Base-by-base conservation (phyloP, 73 alveolate genomes). In the Stentor roeselii region DNA sequence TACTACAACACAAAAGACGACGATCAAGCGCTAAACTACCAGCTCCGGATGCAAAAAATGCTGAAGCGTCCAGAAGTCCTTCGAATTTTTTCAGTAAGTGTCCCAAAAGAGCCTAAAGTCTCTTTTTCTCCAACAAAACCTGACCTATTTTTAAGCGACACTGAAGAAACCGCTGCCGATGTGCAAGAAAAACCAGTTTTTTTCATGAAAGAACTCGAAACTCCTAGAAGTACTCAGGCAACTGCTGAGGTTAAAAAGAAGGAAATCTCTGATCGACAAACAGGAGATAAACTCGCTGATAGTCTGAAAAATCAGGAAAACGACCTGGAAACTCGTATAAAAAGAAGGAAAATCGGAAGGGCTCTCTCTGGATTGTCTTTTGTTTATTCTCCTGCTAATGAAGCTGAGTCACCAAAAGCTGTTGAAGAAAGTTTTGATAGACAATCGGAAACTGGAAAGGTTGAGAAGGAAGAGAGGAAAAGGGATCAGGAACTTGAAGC, bases 401-500 rank as follows among this genome's bases (percentile, higher is more conserved):
- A 50, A 50, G 21, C 21, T 50, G 67, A 50, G 21, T 50, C 67
- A 6, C 67, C 67, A 11, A 50, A 50, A 50, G 21, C 30, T 50
- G n/a, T n/a, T n/a, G n/a, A n/a, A n/a, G 21, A 50, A 11, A 50
- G 21, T 50, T 11, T 6, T 50, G 67, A 50, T 50, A 21, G 6
- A 50, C 6, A 50, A 50, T 11, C 21, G 21, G 21, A 11, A 6
- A 50, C 67, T 11, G 67, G 67, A 21, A 21, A 50, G 21, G 21
- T 50, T 21, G 6, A 11, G 21, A 50, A 21, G 6, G 67, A 50
- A 50, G n/a, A n/a, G n/a, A n/a, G n/a, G n/a, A n/a, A n/a, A n/a
- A n/a, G n/a, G 42, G 60, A 74, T 6, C 39, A 86, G 60, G 93
- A 90, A 42, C 86, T 92, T 3, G 36, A 59, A n/a, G 39, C 59